phyloP scores from a whole-genome alignment of 257 asterid genomes.

The Solanum corneliomulleri region DNA sequence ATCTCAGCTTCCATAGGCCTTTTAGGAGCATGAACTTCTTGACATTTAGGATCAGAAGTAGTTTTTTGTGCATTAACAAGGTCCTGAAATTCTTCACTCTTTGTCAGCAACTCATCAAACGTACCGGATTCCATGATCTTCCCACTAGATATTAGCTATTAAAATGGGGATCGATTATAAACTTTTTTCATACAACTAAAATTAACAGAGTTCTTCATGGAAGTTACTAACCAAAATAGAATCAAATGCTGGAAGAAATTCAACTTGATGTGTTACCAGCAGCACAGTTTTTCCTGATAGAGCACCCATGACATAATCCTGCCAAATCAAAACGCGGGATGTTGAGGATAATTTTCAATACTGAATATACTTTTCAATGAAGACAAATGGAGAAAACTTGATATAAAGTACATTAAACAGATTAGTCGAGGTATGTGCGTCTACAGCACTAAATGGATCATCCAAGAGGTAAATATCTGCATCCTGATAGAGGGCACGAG shows the following conservation, averaged over 20 bases:
- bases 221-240: conserved; percentile 41
- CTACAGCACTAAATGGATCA: conserved; percentile 94
- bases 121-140: conserved; percentile 18
- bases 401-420: conserved; percentile 41
- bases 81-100: conserved; percentile 28
- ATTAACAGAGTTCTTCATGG: not conserved
- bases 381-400: too few species aligned
- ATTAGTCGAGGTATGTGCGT: conserved; percentile 79
- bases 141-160: not conserved
- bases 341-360: not conserved
- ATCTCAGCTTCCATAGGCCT: not conserved
- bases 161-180: not conserved
- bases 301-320: conserved; percentile 76
- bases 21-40: conserved; percentile 8
- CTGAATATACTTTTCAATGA: not conserved
- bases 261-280: conserved; percentile 92
- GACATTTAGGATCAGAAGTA: conserved; percentile 25
- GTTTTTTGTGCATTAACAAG: conserved; percentile 41
- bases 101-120: conserved; percentile 17
- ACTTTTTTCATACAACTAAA: not conserved
- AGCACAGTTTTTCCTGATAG: conserved; percentile 61
- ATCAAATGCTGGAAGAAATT: conserved; percentile 81
- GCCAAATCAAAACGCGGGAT: not conserved
- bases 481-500: conserved; percentile 82
- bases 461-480: conserved; percentile 85